Base-by-base conservation (phyloP, 1,284 basidiomycete species). In the Ganoderma multipileum region DNA sequence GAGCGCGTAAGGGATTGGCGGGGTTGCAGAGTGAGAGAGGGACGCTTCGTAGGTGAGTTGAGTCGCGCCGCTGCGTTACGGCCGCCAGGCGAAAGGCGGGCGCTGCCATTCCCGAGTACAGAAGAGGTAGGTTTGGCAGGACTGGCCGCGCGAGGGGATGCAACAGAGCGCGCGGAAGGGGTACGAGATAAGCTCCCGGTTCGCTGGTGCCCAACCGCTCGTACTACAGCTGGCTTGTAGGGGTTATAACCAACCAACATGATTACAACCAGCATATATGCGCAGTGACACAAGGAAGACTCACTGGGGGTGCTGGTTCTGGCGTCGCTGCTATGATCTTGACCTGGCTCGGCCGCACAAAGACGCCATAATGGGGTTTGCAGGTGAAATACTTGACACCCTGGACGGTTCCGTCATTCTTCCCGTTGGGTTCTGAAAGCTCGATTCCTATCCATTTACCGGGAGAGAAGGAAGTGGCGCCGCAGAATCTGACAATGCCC, bases 391-490 rank as follows among this genome's bases (percentile, higher is more conserved):
- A 99, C 9, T 82, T 76, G 67, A 91, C 84, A 36, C 94, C 96
- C 61, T 92, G 86, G 0, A 99, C 94, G 1, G 90, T 88, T 1
- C 98, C 98, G 76, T 99, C 94, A 83, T 99, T 99, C 90, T 99
- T 99, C 50, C 98, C 98, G 57, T 90, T 92, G 4, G 87, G 79
- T 73, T 93, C 91, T 62, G 84, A 89, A 65, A 99, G 88, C 78
- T 97, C 95, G 68, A 99, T 90, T 18, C 98, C 98, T 68, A 98
- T 88, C 98, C 98, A 99, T 82, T 93, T 93, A 0, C 98, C 98
- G 2, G 89, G 79, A 18, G 95, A 89, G 79, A 99, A 99, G 3
- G 87, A 86, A 0, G 98, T 95, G 61, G 89, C 78, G 0, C 98
- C 98, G 55, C 86, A 88, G 84, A 97, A 99, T 60, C 96, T 88